Conservation (phyloP, 129 eudicot species). For the Logfia minima region DNA sequence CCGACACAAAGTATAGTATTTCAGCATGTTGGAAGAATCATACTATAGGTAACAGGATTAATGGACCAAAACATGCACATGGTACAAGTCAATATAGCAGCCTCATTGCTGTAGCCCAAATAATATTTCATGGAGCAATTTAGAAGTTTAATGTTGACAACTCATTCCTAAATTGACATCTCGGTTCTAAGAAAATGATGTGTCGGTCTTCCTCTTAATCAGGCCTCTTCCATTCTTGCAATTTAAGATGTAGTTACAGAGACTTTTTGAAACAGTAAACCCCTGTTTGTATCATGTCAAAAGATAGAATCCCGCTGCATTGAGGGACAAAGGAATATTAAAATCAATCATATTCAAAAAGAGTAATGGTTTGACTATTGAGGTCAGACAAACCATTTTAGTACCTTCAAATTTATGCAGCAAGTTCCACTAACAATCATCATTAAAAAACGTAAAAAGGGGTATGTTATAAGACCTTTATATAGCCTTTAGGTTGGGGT, state of each 20-base stretch:
- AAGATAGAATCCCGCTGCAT: constrained; percentile 3
- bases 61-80: neutral
- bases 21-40: neutral
- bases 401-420: neutral
- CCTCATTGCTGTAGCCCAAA: neutral
- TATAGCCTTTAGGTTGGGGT: neutral
- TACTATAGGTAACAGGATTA: neutral
- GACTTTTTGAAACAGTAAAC: neutral
- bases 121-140: neutral
- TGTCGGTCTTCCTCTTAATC: neutral
- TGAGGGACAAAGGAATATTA: neutral
- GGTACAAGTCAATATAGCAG: neutral
- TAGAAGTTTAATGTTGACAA: neutral
- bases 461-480: neutral
- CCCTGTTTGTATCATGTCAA: constrained; percentile 14
- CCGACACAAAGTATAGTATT: no score
- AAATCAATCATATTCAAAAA: neutral
- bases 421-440: neutral
- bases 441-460: neutral
- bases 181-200: neutral
- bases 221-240: neutral
- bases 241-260: neutral
- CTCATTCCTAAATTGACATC: neutral
- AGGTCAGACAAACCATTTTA: neutral
- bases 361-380: neutral